Conservation (phyloP, 202 grass and related monocot genomes). For the Thinopyrum obtusiflorum region DNA sequence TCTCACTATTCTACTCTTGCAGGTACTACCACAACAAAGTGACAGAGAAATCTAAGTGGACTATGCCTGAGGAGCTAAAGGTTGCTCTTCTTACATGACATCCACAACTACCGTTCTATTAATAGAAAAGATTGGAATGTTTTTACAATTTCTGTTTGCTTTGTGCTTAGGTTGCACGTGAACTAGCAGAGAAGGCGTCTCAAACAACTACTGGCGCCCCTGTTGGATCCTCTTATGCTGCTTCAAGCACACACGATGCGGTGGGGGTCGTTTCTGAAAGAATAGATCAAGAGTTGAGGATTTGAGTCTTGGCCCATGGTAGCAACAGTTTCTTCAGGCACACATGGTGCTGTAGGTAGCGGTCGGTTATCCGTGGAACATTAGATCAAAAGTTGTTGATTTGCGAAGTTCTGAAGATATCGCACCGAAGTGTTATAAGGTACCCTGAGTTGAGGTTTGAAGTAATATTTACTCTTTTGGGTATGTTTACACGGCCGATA, state of each 20-base stretch:
- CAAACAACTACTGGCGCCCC: slow-evolving; percentile 18
- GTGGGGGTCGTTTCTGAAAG: slow-evolving; percentile 6
- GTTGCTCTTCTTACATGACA: slow-evolving; percentile 33
- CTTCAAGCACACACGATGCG: slow-evolving; percentile 31
- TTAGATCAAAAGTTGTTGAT: neutral
- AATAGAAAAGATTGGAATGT: neutral
- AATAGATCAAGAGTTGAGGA: neutral
- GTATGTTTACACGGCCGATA: neutral
- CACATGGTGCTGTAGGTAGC: neutral
- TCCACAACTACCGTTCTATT: neutral
- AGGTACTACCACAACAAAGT: slow-evolving; percentile 96
- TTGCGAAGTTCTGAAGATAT: no score
- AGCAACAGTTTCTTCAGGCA: neutral
- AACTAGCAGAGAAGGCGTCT: slow-evolving; percentile 57
- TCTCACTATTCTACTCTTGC: slow-evolving; percentile 18
- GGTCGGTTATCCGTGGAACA: neutral
- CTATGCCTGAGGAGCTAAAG: slow-evolving; percentile 93
- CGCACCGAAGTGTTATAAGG: no score
- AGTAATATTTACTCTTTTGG: neutral
- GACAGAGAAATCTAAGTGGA: slow-evolving; percentile 82
- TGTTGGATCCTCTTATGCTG: slow-evolving; percentile 33
- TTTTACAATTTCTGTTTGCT: slow-evolving; percentile 3
- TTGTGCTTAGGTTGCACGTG: slow-evolving; percentile 66
- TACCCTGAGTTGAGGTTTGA: neutral
- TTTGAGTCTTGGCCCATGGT: neutral